Evolutionary conservation across 2,329 filamentous ascomycete genomes (phyloP).

Genomic region (Sclerotinia sclerotiorum): DNA sequence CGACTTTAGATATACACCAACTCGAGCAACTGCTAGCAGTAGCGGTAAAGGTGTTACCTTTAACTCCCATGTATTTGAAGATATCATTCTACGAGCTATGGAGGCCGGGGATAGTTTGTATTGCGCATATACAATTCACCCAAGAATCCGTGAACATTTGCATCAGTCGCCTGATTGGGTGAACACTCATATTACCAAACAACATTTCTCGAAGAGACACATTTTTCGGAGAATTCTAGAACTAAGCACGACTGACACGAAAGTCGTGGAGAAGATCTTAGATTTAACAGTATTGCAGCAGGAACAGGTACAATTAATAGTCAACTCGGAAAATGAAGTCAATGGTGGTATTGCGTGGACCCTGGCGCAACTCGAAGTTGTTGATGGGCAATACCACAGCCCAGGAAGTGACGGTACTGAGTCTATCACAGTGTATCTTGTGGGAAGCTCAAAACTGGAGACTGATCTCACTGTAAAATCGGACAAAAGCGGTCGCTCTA

Average conservation of each 20-base stretch:
- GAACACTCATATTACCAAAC: not conserved
- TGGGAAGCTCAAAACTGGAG: not conserved
- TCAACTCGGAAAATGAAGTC: not conserved
- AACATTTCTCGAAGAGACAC: not conserved
- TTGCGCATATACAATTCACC: constrained; percentile 3
- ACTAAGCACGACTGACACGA: not conserved
- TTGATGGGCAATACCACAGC: not conserved
- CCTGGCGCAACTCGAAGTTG: not conserved
- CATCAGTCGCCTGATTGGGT: not conserved
- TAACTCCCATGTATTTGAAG: too few relatives aligned
- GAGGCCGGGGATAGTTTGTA: not conserved
- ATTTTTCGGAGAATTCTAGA: not conserved
- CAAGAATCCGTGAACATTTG: not conserved
- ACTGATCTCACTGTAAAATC: too few relatives aligned
- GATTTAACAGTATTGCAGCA: not conserved
- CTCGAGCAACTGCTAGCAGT: too few relatives aligned
- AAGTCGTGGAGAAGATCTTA: not conserved
- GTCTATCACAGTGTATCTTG: not conserved
- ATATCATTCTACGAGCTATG: not conserved
- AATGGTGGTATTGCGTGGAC: not conserved
- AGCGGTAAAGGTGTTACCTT: not conserved
- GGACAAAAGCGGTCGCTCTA: not conserved
- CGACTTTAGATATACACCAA: not conserved
- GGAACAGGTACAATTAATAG: not conserved
- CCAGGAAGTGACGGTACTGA: not conserved